A percentile compares a stretch with the other conserved stretches of the same genome.
Conservation (phyloP, 2,329 filamentous ascomycete species). For the Colletotrichum limetticola region DNA sequence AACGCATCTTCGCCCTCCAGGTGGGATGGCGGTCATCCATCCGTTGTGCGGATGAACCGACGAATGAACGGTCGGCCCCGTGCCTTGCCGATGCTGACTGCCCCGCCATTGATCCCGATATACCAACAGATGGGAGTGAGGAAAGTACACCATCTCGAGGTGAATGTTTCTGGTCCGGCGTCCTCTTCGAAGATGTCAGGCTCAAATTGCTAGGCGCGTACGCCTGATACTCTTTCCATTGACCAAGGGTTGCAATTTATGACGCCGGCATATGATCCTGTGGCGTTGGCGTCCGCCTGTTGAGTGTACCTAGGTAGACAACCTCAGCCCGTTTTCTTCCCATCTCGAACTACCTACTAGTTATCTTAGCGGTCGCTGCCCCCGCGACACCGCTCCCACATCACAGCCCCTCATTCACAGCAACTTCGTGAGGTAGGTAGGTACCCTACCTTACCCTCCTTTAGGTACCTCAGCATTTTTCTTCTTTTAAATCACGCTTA, state of each 20-base stretch:
- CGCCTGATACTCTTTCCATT: background rate
- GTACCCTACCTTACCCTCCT: background rate
- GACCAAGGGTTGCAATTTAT: background rate
- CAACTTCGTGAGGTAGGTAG: background rate
- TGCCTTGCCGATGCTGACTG: background rate
- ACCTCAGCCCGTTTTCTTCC: background rate
- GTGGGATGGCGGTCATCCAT: background rate
- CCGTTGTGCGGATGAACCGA: background rate
- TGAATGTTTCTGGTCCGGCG: background rate
- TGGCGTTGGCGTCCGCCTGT: background rate
- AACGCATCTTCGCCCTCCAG: no score
- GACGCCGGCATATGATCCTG: background rate
- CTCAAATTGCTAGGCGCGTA: background rate
- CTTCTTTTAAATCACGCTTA: no score
- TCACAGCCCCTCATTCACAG: background rate
- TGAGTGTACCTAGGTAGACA: background rate
- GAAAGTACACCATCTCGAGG: background rate
- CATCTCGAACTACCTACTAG: background rate
- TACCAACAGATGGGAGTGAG: background rate
- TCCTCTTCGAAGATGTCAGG: background rate
- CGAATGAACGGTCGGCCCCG: conserved; percentile 3
- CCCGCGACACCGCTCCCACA: background rate
- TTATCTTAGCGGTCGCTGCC: background rate
- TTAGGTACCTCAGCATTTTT: no score
- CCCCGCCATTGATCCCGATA: background rate